phyloP scores from a whole-genome alignment of 768 basidiomycete genomes.

The Hortiboletus campestris region DNA sequence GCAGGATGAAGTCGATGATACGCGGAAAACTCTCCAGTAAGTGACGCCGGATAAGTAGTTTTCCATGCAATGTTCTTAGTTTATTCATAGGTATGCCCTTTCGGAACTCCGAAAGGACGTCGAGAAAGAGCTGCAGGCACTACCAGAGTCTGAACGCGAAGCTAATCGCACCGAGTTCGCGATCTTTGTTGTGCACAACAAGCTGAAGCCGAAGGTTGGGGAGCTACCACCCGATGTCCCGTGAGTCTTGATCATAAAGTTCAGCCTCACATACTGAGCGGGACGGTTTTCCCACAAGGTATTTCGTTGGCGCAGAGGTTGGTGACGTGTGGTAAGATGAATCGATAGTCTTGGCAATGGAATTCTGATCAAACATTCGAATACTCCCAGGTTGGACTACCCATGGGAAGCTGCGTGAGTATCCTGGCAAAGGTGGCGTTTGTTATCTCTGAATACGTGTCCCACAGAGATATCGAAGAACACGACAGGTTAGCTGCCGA shows the following conservation, averaged over 20 bases:
- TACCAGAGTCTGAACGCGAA: slow-evolving; percentile 75
- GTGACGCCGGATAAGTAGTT: slow-evolving; percentile 23
- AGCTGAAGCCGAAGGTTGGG: slow-evolving; percentile 82
- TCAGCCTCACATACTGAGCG: slow-evolving; percentile 2
- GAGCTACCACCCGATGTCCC: slow-evolving; percentile 62
- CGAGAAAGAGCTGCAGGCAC: slow-evolving; percentile 58
- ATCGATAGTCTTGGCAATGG: not conserved
- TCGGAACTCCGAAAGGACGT: slow-evolving; percentile 89
- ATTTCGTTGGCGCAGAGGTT: slow-evolving; percentile 80
- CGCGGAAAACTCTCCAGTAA: slow-evolving; percentile 84
- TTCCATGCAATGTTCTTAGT: slow-evolving; percentile 1
- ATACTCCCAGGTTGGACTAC: slow-evolving; percentile 65
- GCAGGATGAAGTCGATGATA: slow-evolving; percentile 87
- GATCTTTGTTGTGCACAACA: slow-evolving; percentile 94
- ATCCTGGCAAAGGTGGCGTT: not conserved
- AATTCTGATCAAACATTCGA: slow-evolving; percentile 12
- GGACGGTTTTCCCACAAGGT: slow-evolving; percentile 39
- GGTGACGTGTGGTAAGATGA: slow-evolving; percentile 66
- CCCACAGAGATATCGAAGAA: slow-evolving; percentile 66
- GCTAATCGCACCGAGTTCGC: slow-evolving; percentile 78
- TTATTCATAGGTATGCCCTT: slow-evolving; percentile 71
- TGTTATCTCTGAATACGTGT: not conserved
- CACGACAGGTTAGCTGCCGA: slow-evolving; percentile 61
- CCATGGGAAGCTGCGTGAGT: slow-evolving; percentile 80
- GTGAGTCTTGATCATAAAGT: slow-evolving; percentile 40